Conservation (phyloP, 768 basidiomycete species). For the Tricholoma sp. region DNA sequence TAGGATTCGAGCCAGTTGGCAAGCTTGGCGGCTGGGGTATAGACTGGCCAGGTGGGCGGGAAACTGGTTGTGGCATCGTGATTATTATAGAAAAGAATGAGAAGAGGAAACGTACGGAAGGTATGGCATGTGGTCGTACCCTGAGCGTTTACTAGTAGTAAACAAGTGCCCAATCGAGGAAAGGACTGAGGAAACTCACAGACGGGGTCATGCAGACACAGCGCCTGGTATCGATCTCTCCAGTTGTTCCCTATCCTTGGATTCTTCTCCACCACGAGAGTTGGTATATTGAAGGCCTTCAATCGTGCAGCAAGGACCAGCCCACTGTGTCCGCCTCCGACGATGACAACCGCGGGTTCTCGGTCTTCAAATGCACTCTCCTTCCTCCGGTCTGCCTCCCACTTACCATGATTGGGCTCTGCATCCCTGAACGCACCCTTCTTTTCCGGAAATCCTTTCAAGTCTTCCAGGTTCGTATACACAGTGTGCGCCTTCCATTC, state of each 20-base stretch:
- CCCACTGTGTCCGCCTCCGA: constrained; percentile 66
- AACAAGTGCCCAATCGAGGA: too few relatives aligned
- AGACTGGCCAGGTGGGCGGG: constrained; percentile 57
- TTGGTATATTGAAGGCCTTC: constrained; percentile 40
- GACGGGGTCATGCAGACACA: constrained; percentile 63
- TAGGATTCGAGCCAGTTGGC: constrained; percentile 69
- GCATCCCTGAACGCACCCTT: constrained; percentile 39
- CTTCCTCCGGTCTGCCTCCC: constrained; percentile 40
- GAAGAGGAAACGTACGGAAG: constrained; percentile 38
- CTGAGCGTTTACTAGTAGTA: constrained; percentile 16
- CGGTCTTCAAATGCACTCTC: constrained; percentile 42
- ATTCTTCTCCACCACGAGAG: constrained; percentile 58
- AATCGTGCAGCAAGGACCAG: constrained; percentile 56
- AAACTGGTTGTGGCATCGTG: constrained; percentile 30
- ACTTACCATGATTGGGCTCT: constrained; percentile 46
- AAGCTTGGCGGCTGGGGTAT: constrained; percentile 53
- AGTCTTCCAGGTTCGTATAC: constrained; percentile 52
- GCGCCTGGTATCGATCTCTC: constrained; percentile 58
- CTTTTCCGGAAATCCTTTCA: constrained; percentile 49
- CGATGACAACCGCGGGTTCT: constrained; percentile 43
- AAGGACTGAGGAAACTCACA: constrained; percentile 41
- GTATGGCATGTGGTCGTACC: constrained; percentile 57
- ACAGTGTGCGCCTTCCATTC: constrained; percentile 59
- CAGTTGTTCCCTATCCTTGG: constrained; percentile 56
- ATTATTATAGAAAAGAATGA: neutral